Base-by-base conservation (phyloP, 805 yeast species). In the Metschnikowia chrysomelidarum region DNA sequence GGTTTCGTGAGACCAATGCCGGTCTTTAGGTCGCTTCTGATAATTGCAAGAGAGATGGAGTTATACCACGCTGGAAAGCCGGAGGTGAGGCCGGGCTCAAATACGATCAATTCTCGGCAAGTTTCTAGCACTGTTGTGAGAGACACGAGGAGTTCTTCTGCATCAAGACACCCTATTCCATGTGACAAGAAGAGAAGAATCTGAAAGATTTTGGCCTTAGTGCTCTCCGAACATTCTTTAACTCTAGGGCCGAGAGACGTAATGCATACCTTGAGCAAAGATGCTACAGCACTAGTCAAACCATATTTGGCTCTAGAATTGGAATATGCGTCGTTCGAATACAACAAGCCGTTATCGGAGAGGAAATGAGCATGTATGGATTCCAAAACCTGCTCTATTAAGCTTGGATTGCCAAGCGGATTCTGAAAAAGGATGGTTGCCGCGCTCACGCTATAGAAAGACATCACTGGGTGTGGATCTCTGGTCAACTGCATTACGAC, bases 391-490 rank as follows among this genome's bases (percentile, higher is more conserved):
- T 64, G 64, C 2, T 73, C 55, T 1, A 80, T 67, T 10, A 70
- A 60, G 5, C 53, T 43, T 2, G 64, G 49, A 36, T 71, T 75
- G 16, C 75, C 69, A 7, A 75, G 43, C 32, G 80, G 78, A 21
- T 73, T 75, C 24, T 76, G 78, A 19, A 88, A 63, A 9, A 84
- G 56, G 1, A 73, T 60, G 2, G 74, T 58, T 27, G 83, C 54
- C 0, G 93, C 74, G 30, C 73, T 73, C 47, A 88, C 55, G 1
- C 91, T 70, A 71, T 88, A 82, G 36, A 76, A 71, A 53, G 86
- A 89, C 12, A 93, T 88, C 1, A 76, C 63, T 0, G 96, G 96
- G 53, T 89, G 91, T 0, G 96, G 89, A 57, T 91, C 98, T 14
- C 62, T 62, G 4, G 80, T 56, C 19, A 91, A 65, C 11, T 84